phyloP scores from a whole-genome alignment of 2,329 filamentous ascomycete species.

The Fusarium sororula region DNA sequence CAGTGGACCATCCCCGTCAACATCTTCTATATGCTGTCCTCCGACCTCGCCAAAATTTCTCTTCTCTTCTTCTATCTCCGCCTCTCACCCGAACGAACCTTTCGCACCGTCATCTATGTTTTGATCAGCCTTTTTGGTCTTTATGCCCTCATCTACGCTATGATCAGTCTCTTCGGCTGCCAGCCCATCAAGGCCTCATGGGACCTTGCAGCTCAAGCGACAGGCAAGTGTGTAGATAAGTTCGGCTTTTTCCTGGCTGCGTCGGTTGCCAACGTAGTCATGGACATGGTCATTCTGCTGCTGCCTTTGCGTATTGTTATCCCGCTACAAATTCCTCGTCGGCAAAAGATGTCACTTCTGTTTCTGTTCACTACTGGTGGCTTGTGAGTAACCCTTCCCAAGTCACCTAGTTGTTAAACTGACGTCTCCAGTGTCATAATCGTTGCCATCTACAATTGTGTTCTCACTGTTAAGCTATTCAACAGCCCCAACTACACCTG shows the following conservation, averaged over 20 bases:
- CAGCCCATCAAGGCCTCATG: constrained; percentile 35
- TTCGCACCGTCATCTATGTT: constrained; percentile 18
- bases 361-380: constrained; percentile 36
- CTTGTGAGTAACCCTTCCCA: constrained; percentile 7
- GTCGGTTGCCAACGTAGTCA: constrained; percentile 36
- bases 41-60: constrained; percentile 36
- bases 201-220: constrained; percentile 33
- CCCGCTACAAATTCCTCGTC: constrained; percentile 27
- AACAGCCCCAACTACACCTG: constrained; percentile 34
- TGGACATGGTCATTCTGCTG: constrained; percentile 33
- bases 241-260: constrained; percentile 38
- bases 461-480: constrained; percentile 35
- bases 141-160: constrained; percentile 34
- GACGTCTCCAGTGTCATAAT: constrained; percentile 24
- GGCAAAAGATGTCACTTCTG: constrained; percentile 28
- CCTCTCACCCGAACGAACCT: constrained; percentile 31
- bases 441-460: constrained; percentile 35
- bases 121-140: constrained; percentile 14
- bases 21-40: constrained; percentile 39
- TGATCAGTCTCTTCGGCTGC: constrained; percentile 36
- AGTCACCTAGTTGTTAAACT: rapidly evolving
- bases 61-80: constrained; percentile 38
- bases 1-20: constrained; percentile 40
- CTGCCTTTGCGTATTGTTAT: constrained; percentile 27
- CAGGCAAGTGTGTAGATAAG: constrained; percentile 36